Evolutionary conservation across 164 flowering plant species (phyloP).

Genomic region (Aristolochia californica): DNA sequence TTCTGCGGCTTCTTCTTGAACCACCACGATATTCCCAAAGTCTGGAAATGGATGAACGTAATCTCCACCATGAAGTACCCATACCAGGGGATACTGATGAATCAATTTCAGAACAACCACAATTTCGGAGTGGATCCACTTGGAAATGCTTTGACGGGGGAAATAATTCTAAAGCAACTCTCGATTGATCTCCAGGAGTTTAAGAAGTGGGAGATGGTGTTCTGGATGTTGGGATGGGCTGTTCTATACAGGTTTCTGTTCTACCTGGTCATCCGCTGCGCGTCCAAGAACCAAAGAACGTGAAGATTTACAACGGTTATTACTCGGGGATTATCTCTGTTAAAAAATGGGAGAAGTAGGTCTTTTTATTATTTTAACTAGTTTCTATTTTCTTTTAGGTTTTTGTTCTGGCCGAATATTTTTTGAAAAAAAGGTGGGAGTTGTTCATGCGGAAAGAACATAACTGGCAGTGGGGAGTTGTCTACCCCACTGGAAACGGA

Average conservation of each 20-base stretch:
- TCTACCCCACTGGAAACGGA: too few species aligned
- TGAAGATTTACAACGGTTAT: constrained; percentile 1
- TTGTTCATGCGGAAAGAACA: too few species aligned
- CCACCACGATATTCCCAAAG: constrained; percentile 33
- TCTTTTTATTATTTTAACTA: too few species aligned
- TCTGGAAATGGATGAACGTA: constrained; percentile 62
- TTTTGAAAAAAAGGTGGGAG: too few species aligned
- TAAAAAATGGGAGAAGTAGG: too few species aligned
- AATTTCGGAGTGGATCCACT: constrained; percentile 10
- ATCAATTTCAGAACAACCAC: constrained; percentile 28
- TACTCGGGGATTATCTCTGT: neutral
- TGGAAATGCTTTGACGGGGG: constrained; percentile 23
- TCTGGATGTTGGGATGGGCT: constrained; percentile 56
- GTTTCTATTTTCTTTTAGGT: too few species aligned
- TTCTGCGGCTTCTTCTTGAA: constrained; percentile 68
- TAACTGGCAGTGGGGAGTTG: too few species aligned
- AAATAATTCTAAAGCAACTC: constrained; percentile 27
- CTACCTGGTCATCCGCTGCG: constrained; percentile 52
- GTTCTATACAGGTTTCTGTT: constrained; percentile 52
- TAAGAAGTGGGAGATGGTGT: constrained; percentile 40
- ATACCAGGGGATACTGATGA: constrained; percentile 60
- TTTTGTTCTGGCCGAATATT: too few species aligned
- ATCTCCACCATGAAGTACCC: constrained; percentile 69
- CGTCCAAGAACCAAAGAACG: constrained; percentile 58
- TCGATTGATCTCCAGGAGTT: constrained; percentile 9